Evolutionary conservation across 2,329 filamentous ascomycete species (phyloP).

Genomic region (Exophiala alcalophila): DNA sequence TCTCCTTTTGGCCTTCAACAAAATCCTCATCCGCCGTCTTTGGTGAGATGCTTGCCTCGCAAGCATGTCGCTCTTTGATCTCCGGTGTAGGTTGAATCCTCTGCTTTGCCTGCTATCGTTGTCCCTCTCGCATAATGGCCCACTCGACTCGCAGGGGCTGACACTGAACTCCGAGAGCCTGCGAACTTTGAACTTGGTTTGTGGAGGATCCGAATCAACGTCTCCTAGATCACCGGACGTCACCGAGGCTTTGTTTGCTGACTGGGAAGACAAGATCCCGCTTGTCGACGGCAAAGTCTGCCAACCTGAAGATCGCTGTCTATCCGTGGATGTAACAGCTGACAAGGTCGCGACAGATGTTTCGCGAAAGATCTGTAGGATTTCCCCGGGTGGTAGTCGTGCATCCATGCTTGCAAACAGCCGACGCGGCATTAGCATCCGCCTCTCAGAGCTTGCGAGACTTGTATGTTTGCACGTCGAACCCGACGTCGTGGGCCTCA

Average conservation of each 20-base stretch:
- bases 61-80: slow-evolving; percentile 25
- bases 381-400: slow-evolving; percentile 10
- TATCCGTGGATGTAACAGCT: slow-evolving; percentile 2
- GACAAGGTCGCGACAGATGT: slow-evolving; percentile 2
- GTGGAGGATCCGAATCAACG: slow-evolving; percentile 24
- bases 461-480: slow-evolving; percentile 24
- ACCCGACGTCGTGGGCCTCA: slow-evolving; percentile 21
- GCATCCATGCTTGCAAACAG: slow-evolving; percentile 29
- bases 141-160: slow-evolving; percentile 9
- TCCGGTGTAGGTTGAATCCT: slow-evolving; percentile 6
- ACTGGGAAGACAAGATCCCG: slow-evolving; percentile 2
- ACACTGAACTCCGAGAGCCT: slow-evolving; percentile 12
- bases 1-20: slow-evolving; percentile 22
- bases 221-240: slow-evolving; percentile 28
- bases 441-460: slow-evolving; percentile 23
- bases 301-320: slow-evolving; percentile 25
- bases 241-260: slow-evolving; percentile 18
- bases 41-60: slow-evolving; percentile 21
- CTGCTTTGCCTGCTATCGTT: neutral
- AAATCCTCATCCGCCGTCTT: slow-evolving; percentile 19
- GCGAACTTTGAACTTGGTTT: slow-evolving; percentile 21
- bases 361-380: neutral
- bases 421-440: slow-evolving; percentile 24
- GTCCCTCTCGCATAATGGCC: neutral
- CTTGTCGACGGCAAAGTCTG: slow-evolving; percentile 27